Base-by-base conservation (phyloP, 2,329 filamentous ascomycete genomes). In the Botrytis aclada region DNA sequence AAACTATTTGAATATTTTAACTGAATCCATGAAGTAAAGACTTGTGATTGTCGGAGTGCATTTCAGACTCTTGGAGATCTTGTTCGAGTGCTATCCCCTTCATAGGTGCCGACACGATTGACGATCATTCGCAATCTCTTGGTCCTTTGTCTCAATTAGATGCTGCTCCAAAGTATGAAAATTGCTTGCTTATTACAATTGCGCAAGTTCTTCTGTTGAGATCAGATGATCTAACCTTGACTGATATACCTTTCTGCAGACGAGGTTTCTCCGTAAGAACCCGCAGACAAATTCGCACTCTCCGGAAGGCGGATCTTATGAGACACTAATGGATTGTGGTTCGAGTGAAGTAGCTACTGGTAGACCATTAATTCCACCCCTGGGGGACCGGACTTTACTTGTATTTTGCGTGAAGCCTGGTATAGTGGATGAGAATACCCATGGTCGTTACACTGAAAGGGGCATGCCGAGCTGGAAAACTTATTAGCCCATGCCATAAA, bases 311-410 rank as follows among this genome's bases (percentile, higher is more conserved):
- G 5, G 22, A 6, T 14, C 25, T 12, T 51, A n/a, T 16, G 10
- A 5, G 25, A n/a, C 5, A 10, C 10, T n/a, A 14, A n/a, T 51
- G 25, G 5, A 14, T 51, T n/a, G n/a, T n/a, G 10, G n/a, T n/a
- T 14, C 12, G 10, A 51, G 25, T 16, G 25, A 51, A 22, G 47
- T 1, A 14, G 47, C 25, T 51, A 12, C 25, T 51, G 12, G 47
- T 51, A 14, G 47, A 51, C 25, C 25, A n/a, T 25, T 6, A 2
- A 16, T n/a, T 0, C 0, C 47, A 51, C 5, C 25, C 10, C 22
- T 51, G 25, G 10, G 1, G 4, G 0, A 51, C 25, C 25, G 4
- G 4, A 6, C 4, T 0, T 16, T n/a, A n/a, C 25, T 16, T n/a
- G 25, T n/a, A 14, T n/a, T 25, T 51, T 51, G 4, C 47, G 1